Base-by-base conservation (phyloP, 192 early-diverging fungal genomes). In the Dissophora ornata region DNA sequence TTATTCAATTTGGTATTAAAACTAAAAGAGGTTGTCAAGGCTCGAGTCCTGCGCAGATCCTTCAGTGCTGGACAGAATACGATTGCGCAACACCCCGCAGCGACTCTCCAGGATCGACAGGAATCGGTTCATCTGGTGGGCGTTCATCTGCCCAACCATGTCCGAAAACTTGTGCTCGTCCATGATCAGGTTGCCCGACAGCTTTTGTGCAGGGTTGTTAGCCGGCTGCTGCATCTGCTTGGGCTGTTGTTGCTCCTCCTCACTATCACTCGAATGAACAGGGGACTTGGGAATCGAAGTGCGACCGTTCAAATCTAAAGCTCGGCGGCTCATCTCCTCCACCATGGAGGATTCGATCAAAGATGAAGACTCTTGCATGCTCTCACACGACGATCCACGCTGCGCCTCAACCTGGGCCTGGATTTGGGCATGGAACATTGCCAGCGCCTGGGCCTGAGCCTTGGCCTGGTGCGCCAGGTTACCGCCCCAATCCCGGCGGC, bases 401-500 rank as follows among this genome's bases (percentile, higher is more conserved):
- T 71, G 69, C 6, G 69, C 60, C 53, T 63, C 59, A 9, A 58
- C 71, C 33, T 75, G 63, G 2, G 63, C 71, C 33, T 75, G 71
- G 36, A 62, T 63, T 26, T 75, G 71, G 16, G 58, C 71, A 61
- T 75, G 71, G 34, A 61, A 50, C n/a, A 66, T 44, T 8, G 71
- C 71, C 42, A 75, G 22, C 1, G 71, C 71, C 21, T 75, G 71
- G 2, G 71, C 71, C 30, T 75, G 71, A 26, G 71, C 71, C 12
- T 75, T 63, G 9, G 71, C 71, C 51, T 75, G 71, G n/a, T 75
- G 71, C 15, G 71, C 71, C 32, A 75, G 38, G 36, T 75, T 75
- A 19, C 71, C 78, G 30, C 80, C 79, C 85, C 85, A 86, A 29
- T 83, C 85, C 19, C 85, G 79, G 26, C 85, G 81, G 30, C 88